A percentile compares a stretch with the other conserved stretches of the same genome.
Evolutionary conservation across 1,284 basidiomycete genomes (phyloP).

Genomic region (Tetrapyrgos nigripes): DNA sequence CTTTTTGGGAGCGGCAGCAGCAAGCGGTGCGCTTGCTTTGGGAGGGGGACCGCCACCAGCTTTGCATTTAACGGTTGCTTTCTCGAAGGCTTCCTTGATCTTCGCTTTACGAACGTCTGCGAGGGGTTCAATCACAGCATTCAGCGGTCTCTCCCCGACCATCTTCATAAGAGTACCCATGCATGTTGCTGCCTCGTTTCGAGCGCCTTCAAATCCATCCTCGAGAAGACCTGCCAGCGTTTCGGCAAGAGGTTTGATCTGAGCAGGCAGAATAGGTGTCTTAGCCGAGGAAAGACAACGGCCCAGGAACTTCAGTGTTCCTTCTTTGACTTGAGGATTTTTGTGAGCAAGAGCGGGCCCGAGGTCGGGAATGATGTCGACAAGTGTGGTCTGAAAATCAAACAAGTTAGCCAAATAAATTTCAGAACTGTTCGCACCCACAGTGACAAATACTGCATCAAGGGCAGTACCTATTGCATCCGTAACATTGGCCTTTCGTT

Average conservation of each 20-base stretch:
- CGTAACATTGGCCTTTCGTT: conserved; percentile 90
- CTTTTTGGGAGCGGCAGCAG: conserved; percentile 51
- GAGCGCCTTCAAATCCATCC: conserved; percentile 91
- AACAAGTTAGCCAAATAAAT: conserved; percentile 23
- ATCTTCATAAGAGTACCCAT: conserved; percentile 97
- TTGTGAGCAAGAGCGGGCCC: conserved; percentile 84
- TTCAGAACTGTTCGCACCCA: conserved; percentile 43
- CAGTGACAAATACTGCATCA: conserved; percentile 89
- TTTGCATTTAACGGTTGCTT: conserved; percentile 88
- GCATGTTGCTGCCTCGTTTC: conserved; percentile 88
- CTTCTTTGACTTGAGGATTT: conserved; percentile 97
- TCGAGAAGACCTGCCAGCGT: conserved; percentile 80
- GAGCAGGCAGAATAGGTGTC: conserved; percentile 72
- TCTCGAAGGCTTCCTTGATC: conserved; percentile 93
- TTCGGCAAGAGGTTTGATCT: conserved; percentile 88
- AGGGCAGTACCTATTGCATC: conserved; percentile 90
- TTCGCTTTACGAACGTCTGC: conserved; percentile 93
- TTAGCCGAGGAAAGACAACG: conserved; percentile 80
- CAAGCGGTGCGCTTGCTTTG: conserved; percentile 40
- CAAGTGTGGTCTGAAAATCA: conserved; percentile 69
- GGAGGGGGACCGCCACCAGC: conserved; percentile 56
- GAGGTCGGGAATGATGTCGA: conserved; percentile 88
- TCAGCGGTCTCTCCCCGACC: conserved; percentile 93
- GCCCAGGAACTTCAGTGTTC: conserved; percentile 88
- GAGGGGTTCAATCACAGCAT: conserved; percentile 86